Conservation (phyloP, 1,284 basidiomycete genomes). For the Ustilago tritici region DNA sequence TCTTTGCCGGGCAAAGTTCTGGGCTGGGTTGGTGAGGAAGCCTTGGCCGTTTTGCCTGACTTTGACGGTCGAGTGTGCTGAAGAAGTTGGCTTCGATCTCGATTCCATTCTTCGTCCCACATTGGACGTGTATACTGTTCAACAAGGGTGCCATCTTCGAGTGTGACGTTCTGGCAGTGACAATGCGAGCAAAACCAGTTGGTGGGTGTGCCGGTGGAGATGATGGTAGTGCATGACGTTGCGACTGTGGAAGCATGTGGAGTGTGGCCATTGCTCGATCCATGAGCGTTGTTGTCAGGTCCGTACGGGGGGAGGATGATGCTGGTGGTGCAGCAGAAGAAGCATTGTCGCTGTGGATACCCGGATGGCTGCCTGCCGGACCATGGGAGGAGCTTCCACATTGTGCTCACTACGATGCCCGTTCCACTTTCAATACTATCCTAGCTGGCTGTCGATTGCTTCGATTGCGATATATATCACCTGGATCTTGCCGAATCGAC, state of each 20-base stretch:
- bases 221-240: slow-evolving; percentile 21
- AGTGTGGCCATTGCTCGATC: not conserved
- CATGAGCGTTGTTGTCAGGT: not conserved
- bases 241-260: slow-evolving; percentile 12
- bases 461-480: not conserved
- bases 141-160: slow-evolving; percentile 31
- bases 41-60: not conserved
- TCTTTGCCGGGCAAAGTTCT: not conserved
- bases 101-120: slow-evolving; percentile 53
- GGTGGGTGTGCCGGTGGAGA: slow-evolving; percentile 54
- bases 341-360: slow-evolving; percentile 52
- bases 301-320: slow-evolving; percentile 56
- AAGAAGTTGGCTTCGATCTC: slow-evolving; percentile 28
- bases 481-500: not conserved
- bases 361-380: slow-evolving; percentile 26
- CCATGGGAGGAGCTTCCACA: slow-evolving; percentile 33
- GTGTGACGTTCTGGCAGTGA: slow-evolving; percentile 54
- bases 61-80: slow-evolving; percentile 24
- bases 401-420: not conserved
- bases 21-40: not conserved
- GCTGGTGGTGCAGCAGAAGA: slow-evolving; percentile 56
- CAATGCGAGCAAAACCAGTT: slow-evolving; percentile 64
- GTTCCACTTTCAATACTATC: no score
- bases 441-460: no score
- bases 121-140: slow-evolving; percentile 55